Conservation (phyloP, 257 asterid genomes). For the Penstemon eatonii region DNA sequence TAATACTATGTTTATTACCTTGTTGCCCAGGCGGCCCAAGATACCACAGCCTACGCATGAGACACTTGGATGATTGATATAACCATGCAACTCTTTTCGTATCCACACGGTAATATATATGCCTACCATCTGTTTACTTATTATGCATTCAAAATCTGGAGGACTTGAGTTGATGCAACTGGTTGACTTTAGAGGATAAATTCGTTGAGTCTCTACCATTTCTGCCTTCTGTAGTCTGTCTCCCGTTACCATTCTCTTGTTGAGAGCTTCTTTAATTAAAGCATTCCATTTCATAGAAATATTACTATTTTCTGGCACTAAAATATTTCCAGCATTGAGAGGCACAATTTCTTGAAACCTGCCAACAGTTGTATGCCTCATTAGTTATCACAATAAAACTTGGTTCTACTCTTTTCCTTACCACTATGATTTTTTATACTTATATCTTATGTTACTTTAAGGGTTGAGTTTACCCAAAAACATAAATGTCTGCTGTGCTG, state of each 20-base stretch:
- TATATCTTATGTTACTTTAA: conserved; percentile 5
- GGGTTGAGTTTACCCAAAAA: conserved; percentile 35
- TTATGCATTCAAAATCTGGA: conserved; percentile 48
- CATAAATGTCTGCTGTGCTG: conserved; percentile 56
- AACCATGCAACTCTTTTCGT: conserved; percentile 37
- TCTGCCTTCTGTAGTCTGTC: conserved; percentile 40
- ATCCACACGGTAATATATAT: conserved; percentile 57
- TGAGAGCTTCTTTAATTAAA: conserved; percentile 50
- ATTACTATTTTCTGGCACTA: conserved; percentile 39
- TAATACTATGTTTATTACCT: conserved; percentile 38
- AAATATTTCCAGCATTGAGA: conserved; percentile 55
- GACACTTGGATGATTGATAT: conserved; percentile 43
- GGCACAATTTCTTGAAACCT: conserved; percentile 81
- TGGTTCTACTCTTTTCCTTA: not conserved
- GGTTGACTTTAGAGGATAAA: conserved; percentile 38
- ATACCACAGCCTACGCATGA: conserved; percentile 63
- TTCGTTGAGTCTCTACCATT: conserved; percentile 47
- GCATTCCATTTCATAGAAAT: conserved; percentile 56
- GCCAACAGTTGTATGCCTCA: conserved; percentile 25
- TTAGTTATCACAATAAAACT: conserved; percentile 3
- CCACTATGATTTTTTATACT: not conserved
- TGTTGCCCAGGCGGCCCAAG: conserved; percentile 58
- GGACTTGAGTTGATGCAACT: conserved; percentile 31
- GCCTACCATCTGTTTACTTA: conserved; percentile 64
- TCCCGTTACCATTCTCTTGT: conserved; percentile 38